phyloP scores from a whole-genome alignment of 495 filamentous ascomycete species.

The Aspergillus incahuasiensis region DNA sequence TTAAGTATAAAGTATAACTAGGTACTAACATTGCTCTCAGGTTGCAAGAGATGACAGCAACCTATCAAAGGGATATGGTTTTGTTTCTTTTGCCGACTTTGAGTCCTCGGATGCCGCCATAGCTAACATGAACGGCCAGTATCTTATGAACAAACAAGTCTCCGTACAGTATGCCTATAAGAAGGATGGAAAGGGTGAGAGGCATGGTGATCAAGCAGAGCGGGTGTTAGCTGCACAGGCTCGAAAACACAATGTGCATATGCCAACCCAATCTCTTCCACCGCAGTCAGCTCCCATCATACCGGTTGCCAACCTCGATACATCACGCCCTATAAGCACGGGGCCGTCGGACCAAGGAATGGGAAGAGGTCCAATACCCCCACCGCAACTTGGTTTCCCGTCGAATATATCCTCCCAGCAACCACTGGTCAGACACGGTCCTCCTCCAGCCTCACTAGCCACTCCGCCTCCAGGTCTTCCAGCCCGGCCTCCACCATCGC shows the following conservation, averaged over 20 bases:
- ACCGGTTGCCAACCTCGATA: constrained; percentile 47
- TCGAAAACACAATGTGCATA: constrained; percentile 86
- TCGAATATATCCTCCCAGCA: constrained; percentile 33
- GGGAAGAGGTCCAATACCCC: constrained; percentile 27
- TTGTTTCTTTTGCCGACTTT: constrained; percentile 90
- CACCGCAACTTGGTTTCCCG: constrained; percentile 32
- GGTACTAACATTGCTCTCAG: constrained; percentile 27
- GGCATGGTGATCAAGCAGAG: constrained; percentile 93
- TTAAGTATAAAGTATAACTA: not conserved
- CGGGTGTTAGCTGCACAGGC: constrained; percentile 88
- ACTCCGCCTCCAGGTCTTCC: constrained; percentile 74
- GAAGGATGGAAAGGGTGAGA: constrained; percentile 96
- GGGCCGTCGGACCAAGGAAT: constrained; percentile 30
- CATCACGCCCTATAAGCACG: constrained; percentile 37
- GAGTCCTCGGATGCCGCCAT: constrained; percentile 92
- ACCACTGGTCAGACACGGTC: constrained; percentile 31
- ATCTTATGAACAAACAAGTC: constrained; percentile 93
- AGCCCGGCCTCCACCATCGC: constrained; percentile 72
- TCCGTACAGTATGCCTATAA: constrained; percentile 98
- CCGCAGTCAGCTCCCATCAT: constrained; percentile 41
- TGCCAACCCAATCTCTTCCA: constrained; percentile 56
- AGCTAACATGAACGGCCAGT: constrained; percentile 91
- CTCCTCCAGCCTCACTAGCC: constrained; percentile 44
- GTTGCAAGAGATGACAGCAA: constrained; percentile 89
- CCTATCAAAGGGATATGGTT: constrained; percentile 93